phyloP scores from a whole-genome alignment of 345 rosid genomes.

The Psidium guajava region DNA sequence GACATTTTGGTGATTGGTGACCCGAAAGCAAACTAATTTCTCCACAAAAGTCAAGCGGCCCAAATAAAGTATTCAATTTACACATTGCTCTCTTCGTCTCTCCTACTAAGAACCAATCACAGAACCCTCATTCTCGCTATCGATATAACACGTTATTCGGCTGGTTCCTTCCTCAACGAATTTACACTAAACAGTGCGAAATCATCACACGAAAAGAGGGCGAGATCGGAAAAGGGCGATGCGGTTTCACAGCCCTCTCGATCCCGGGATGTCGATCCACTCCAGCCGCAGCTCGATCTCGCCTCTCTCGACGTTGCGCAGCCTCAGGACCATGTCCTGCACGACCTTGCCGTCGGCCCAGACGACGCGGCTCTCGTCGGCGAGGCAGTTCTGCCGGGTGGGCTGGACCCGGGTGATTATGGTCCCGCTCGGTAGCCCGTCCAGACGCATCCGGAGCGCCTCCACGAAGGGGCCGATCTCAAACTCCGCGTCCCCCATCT shows the following conservation, averaged over 20 bases:
- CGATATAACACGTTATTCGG: background rate
- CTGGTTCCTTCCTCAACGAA: background rate
- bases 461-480: conserved; percentile 45
- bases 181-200: background rate
- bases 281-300: conserved; percentile 74
- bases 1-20: background rate
- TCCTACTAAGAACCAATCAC: background rate
- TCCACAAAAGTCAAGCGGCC: background rate
- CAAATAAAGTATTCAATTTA: background rate
- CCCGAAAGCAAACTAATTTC: background rate
- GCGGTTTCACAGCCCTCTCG: conserved; percentile 25
- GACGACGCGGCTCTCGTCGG: conserved; percentile 49
- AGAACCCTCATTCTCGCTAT: background rate
- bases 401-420: conserved; percentile 43
- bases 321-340: conserved; percentile 55
- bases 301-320: conserved; percentile 76
- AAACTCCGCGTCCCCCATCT: conserved; percentile 90
- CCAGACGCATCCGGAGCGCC: conserved; percentile 29
- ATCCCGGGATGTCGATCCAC: conserved; percentile 81
- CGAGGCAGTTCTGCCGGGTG: conserved; percentile 44
- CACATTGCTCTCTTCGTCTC: background rate
- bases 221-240: background rate
- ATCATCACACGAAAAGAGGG: background rate
- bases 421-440: conserved; percentile 44
- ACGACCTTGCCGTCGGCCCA: conserved; percentile 44